Base-by-base conservation (phyloP, 306 rosid species). In the Castanopsis chinensis region DNA sequence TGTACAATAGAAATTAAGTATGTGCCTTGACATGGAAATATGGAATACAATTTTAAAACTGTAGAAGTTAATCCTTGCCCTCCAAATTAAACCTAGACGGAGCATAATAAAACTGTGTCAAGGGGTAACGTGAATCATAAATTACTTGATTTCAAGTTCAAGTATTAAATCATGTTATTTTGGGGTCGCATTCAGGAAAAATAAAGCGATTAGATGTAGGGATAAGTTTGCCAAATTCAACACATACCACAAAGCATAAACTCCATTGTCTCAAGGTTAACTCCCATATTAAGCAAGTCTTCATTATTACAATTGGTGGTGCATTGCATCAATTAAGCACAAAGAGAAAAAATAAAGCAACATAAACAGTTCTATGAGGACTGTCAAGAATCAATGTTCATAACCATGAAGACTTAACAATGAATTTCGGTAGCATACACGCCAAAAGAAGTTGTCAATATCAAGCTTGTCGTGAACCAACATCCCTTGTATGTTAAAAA, bases 221-320 rank as follows among this genome's bases (percentile, higher is more conserved):
- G 27, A 67, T 51, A 18, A 18, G 27, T 43, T 67, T 67, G 25
- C 71, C 25, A 18, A 35, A 33, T 35, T 67, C 52, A 35, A 33
- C 72, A 35, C 3, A 19, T 18, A 9, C 7, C 23, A 67, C 27
- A 5, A 67, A 67, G 76, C 80, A 72, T 85, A 69, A 55, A 75
- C 68, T 72, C 81, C 69, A 58, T 78, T 75, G 79, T 64, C 55
- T 63, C 14, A 63, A 76, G 27, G 23, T 60, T 71, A 60, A 78
- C 85, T 76, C 83, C 68, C 67, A 75, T 71, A 17, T 83, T 82
- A 87, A 84, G 90, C 87, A 83, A 83, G 53, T 61, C 49, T 17
- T 77, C 74, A 71, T 61, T n/a, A 72, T 51, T 41, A 30, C 33
- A 23, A 52, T 55, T 17, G 53, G 67, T 33, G 56, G 33, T 74